Conservation (phyloP, 139 green algal species). For the Trebouxia sp. region DNA sequence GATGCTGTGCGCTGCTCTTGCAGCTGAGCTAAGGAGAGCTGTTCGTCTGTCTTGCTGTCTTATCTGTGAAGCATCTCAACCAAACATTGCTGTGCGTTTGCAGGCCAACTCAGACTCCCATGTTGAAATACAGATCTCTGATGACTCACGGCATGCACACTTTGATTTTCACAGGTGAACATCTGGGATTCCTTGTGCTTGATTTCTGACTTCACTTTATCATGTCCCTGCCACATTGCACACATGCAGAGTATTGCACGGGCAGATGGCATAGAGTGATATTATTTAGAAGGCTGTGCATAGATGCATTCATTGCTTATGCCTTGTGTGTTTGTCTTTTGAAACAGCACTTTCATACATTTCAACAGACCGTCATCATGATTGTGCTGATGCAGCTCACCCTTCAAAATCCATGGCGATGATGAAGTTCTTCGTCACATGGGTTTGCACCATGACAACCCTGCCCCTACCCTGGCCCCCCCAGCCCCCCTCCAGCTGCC, state of each 20-base stretch:
- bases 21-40: background rate
- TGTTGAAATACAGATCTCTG: slow-evolving; percentile 86
- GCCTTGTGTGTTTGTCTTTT: background rate
- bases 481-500: background rate
- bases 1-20: background rate
- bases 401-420: slow-evolving; percentile 87
- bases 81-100: no score
- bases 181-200: background rate
- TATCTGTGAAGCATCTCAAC: no score
- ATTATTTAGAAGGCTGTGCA: background rate
- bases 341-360: background rate
- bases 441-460: slow-evolving; percentile 36
- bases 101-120: slow-evolving; percentile 75
- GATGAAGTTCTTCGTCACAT: slow-evolving; percentile 74
- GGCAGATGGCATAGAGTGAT: background rate
- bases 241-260: no score
- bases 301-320: background rate
- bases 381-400: slow-evolving; percentile 41
- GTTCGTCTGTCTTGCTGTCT: no score
- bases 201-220: no score
- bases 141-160: slow-evolving; percentile 78
- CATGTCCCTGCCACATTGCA: no score
- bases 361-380: background rate
- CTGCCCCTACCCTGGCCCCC: background rate
- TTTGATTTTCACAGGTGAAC: slow-evolving; percentile 83